Base-by-base conservation (phyloP, 1,284 basidiomycete genomes). In the Cutaneotrichosporon cavernicola region DNA sequence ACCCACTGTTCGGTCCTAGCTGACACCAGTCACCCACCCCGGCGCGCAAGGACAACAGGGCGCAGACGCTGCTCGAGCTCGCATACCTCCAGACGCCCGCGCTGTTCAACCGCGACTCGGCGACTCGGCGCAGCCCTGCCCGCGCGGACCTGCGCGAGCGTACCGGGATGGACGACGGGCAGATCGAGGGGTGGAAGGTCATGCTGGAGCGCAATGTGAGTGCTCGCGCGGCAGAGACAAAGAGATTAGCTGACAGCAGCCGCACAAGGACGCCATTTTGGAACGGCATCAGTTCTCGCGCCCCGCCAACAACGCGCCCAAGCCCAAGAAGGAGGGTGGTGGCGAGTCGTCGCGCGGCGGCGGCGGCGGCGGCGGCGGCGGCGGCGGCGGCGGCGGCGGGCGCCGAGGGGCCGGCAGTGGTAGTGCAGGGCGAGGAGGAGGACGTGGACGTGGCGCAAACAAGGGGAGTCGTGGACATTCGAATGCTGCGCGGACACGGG, bases 111-210 rank as follows among this genome's bases (percentile, higher is more conserved):
- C 82, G 90, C n/a, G 90, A 92, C 76, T 84, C 84, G 0, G 81
- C 82, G 50, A 93, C 91, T 16, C 80, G 90, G 58, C 82, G 89
- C 59, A 85, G 87, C 61, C 87, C 88, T 70, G 83, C 83, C 0
- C 82, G 92, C 38, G 82, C 81, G 7, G 86, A 88, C 58, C 81
- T 95, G 65, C 86, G 85, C 70, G 82, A 84, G 22, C 84, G 85
- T 68, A 92, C 90, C 46, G 87, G 88, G 84, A 72, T 72, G 72
- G 66, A 69, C 16, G 88, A 95, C 74, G 88, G 89, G 69, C 91
- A 93, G 74, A 87, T 94, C 34, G 91, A 95, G 77, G 92, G 91
- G 0, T 95, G 92, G 91, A 84, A 78, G 64, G 87, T 90, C 62
- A 91, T 94, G 89, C 80, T 95, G 59, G 92, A 95, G 65, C 82